Evolutionary conservation across 768 basidiomycete genomes (phyloP).

Genomic region (Lyophyllum semitale): DNA sequence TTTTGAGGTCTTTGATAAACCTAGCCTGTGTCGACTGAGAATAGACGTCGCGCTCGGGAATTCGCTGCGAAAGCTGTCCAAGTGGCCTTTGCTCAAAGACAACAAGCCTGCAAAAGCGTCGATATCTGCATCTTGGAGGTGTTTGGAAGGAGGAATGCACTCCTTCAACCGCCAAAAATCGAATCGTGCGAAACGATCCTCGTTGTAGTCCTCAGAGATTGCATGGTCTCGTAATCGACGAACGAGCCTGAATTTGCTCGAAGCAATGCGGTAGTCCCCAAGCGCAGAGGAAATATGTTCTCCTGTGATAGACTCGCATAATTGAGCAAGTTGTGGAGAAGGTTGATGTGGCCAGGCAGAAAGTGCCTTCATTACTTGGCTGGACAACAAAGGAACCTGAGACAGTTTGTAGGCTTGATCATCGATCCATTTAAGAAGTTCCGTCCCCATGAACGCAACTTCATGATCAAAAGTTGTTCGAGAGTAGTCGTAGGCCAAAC

Average conservation of each 20-base stretch:
- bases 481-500: constrained; percentile 58
- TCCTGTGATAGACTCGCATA: constrained; percentile 47
- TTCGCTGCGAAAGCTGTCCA: constrained; percentile 62
- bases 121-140: constrained; percentile 67
- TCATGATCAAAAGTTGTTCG: constrained; percentile 27
- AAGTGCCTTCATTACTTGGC: constrained; percentile 55
- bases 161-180: constrained; percentile 89
- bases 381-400: constrained; percentile 34
- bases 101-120: constrained; percentile 74
- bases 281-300: constrained; percentile 56
- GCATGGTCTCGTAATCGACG: constrained; percentile 60
- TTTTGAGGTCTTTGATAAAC: constrained; percentile 29
- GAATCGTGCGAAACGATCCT: constrained; percentile 49
- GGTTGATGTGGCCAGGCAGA: constrained; percentile 78
- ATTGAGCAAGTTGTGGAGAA: constrained; percentile 42
- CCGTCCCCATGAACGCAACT: constrained; percentile 38
- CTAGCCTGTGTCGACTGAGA: constrained; percentile 38
- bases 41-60: constrained; percentile 44
- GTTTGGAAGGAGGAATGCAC: constrained; percentile 57
- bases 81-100: constrained; percentile 54
- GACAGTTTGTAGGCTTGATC: constrained; percentile 45
- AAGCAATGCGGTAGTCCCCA: constrained; percentile 57
- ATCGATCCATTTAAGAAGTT: constrained; percentile 68
- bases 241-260: constrained; percentile 79
- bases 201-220: constrained; percentile 34